Percentiles rank a stretch among this genome's conserved stretches.
Conservation (phyloP, 2,329 filamentous ascomycete species). For the Pestalotiopsis sp. region DNA sequence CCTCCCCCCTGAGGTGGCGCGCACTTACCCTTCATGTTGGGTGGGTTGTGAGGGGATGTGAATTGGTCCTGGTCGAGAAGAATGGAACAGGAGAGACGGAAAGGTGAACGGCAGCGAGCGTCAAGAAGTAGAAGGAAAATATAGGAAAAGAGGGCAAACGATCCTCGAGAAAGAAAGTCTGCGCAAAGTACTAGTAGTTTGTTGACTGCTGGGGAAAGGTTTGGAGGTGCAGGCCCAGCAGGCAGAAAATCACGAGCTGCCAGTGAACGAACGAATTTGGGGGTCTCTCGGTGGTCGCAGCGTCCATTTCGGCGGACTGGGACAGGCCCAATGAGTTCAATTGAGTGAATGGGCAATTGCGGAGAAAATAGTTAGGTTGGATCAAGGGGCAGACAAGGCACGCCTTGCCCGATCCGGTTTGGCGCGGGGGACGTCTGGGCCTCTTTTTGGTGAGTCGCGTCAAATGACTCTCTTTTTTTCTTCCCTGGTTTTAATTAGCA, state of each 20-base stretch:
- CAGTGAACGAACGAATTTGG: too few species aligned
- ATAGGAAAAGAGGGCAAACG: neutral
- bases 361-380: constrained; percentile 5
- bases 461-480: constrained; percentile 3
- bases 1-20: neutral
- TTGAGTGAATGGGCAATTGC: neutral
- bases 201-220: neutral
- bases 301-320: neutral
- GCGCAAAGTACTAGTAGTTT: neutral
- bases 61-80: neutral
- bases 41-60: neutral
- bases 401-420: neutral
- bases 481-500: constrained; percentile 1
- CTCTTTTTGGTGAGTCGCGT: neutral
- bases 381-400: neutral
- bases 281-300: too few species aligned
- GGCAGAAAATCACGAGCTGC: neutral
- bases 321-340: neutral
- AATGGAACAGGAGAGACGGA: neutral
- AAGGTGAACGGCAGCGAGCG: neutral
- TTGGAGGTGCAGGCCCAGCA: neutral
- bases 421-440: neutral
- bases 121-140: constrained; percentile 1
- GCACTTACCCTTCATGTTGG: constrained; percentile 45
- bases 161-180: neutral